These are phyloP conservation scores for Cadophora sp. DNA, from an alignment of 2,329 filamentous ascomycete genomes.

Conservation along the genomic window DNA sequence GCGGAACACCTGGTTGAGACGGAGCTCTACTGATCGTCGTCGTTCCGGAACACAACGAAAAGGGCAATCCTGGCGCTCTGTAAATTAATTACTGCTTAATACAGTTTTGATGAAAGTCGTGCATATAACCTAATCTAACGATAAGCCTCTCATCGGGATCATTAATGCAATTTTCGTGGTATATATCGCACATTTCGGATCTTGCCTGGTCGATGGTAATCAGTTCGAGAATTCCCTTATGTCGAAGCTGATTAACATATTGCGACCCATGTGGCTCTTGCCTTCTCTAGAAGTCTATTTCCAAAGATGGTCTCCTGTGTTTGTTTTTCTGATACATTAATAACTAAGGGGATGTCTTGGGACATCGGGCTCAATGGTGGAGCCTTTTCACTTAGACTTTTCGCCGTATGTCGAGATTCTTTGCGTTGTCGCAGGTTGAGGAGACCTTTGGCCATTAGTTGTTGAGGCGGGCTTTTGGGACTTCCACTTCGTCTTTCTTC, in stretches of 20 bases:
- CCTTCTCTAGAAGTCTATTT: background rate
- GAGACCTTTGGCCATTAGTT: background rate
- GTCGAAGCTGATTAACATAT: conserved; percentile 1
- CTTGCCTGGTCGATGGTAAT: background rate
- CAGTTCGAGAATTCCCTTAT: background rate
- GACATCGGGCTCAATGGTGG: conserved; percentile 9
- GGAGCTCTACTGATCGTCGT: background rate
- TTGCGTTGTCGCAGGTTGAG: conserved; percentile 9
- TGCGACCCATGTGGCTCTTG: background rate
- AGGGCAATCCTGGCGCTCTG: background rate
- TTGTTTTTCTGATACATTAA: background rate
- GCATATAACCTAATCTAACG: background rate
- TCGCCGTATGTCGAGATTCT: conserved; percentile 13
- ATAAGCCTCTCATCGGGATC: background rate
- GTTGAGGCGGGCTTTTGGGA: conserved; percentile 11
- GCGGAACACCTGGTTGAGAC: background rate
- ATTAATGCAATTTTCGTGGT: background rate
- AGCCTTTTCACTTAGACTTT: conserved; percentile 10
- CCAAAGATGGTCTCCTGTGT: conserved; percentile 1
- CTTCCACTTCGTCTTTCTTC: conserved; percentile 16
- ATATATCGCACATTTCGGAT: background rate
- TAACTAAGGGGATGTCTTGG: conserved; percentile 3
- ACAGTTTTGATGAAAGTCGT: background rate
- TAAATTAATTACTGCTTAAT: background rate
- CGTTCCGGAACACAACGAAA: background rate